Evolutionary conservation across 2,329 filamentous ascomycete genomes (phyloP).

Genomic region (Monilinia aucupariae): DNA sequence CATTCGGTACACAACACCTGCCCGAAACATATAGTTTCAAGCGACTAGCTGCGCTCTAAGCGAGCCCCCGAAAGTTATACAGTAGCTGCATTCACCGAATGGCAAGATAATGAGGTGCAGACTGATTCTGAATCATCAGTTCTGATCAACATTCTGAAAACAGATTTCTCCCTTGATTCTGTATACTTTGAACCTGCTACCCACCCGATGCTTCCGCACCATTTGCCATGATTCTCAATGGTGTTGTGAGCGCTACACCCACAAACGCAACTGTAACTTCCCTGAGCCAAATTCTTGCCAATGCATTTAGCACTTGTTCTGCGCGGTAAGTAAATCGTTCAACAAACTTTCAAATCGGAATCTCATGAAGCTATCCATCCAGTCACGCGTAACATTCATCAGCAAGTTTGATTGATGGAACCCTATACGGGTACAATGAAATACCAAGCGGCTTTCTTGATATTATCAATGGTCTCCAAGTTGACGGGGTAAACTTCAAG

Average conservation of each 20-base stretch:
- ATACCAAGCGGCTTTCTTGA: slow-evolving; percentile 1
- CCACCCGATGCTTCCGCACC: not conserved
- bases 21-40: slow-evolving; percentile 1
- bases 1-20: not conserved
- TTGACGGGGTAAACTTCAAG: not conserved
- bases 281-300: not conserved
- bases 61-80: not conserved
- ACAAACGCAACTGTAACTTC: not conserved
- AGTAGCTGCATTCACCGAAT: slow-evolving; percentile 6
- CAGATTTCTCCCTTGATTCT: not conserved
- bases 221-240: not conserved
- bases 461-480: not conserved
- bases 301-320: not conserved
- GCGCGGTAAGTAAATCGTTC: not conserved
- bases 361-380: not conserved
- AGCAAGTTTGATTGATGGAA: not conserved
- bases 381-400: not conserved
- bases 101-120: not conserved
- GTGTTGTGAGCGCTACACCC: not conserved
- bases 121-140: not conserved
- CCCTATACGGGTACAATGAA: not conserved
- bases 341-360: not conserved
- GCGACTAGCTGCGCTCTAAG: not conserved
- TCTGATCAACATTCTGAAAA: not conserved
- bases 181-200: not conserved